Conservation (phyloP, 306 rosid genomes). For the Gleditsia sinensis region DNA sequence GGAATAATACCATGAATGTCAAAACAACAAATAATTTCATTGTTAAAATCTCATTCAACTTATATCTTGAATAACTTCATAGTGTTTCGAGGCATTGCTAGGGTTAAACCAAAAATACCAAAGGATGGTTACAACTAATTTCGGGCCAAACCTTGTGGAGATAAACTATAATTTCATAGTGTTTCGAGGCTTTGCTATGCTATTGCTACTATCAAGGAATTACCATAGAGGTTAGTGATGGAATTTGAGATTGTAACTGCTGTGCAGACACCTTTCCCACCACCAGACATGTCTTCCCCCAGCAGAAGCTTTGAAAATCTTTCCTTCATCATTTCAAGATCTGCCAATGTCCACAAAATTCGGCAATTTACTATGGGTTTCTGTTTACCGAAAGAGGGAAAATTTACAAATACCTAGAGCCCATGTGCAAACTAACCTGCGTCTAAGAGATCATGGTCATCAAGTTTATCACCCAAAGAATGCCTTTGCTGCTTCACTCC, state of each 20-base stretch:
- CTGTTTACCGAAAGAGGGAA: neutral
- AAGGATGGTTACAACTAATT: too few relatives aligned
- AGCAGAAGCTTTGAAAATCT: conserved; percentile 89
- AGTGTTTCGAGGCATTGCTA: too few relatives aligned
- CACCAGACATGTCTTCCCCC: conserved; percentile 99
- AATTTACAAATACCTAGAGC: neutral
- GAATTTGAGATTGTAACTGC: conserved; percentile 94
- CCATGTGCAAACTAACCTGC: conserved; percentile 53
- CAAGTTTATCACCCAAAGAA: conserved; percentile 40
- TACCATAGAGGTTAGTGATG: conserved; percentile 97
- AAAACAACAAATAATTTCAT: too few relatives aligned
- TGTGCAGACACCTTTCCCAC: conserved; percentile 95
- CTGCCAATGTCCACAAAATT: conserved; percentile 40
- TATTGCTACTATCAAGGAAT: neutral
- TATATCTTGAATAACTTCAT: too few relatives aligned
- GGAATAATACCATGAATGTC: too few relatives aligned
- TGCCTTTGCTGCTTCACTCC: conserved; percentile 51
- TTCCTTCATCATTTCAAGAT: conserved; percentile 82
- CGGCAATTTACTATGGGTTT: conserved; percentile 4
- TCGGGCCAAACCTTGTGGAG: too few relatives aligned
- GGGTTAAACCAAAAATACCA: too few relatives aligned
- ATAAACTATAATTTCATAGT: too few relatives aligned
- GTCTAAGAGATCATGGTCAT: conserved; percentile 53
- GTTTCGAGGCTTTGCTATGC: neutral
- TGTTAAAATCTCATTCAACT: too few relatives aligned